phyloP scores from a whole-genome alignment of 1,284 basidiomycete genomes.

The Sporisorium iseilematis-ciliati region DNA sequence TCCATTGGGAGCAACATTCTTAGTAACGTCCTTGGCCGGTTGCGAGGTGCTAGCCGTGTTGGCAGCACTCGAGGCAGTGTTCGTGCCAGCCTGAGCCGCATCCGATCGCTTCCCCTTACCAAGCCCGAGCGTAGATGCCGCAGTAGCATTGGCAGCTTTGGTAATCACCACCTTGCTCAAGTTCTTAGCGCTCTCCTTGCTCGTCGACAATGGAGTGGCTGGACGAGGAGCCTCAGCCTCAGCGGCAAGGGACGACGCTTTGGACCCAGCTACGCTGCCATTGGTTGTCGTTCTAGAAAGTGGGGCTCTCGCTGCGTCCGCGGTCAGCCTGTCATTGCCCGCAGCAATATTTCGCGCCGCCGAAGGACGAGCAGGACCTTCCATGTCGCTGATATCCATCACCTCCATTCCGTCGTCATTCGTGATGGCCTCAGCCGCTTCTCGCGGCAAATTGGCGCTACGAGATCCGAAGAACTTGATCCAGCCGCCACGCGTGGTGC shows the following conservation, averaged over 20 bases:
- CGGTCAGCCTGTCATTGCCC: conserved; percentile 16
- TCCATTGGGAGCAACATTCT: conserved; percentile 21
- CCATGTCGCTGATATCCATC: conserved; percentile 60
- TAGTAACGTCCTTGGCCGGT: conserved; percentile 25
- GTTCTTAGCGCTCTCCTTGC: conserved; percentile 40
- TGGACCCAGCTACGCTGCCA: conserved; percentile 25
- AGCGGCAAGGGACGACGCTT: conserved; percentile 32
- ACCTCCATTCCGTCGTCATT: conserved; percentile 56
- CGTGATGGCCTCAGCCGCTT: conserved; percentile 25
- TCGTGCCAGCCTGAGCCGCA: conserved; percentile 1
- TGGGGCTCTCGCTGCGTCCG: conserved; percentile 17
- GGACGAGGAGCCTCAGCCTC: conserved; percentile 15
- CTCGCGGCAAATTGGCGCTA: conserved; percentile 36
- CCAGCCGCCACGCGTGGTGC: conserved; percentile 54
- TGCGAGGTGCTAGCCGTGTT: conserved; percentile 9
- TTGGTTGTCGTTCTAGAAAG: conserved; percentile 14
- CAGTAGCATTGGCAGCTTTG: conserved; percentile 44
- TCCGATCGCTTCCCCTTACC: conserved; percentile 36
- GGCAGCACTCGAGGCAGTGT: conserved; percentile 3
- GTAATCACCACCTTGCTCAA: conserved; percentile 38
- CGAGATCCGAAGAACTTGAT: conserved; percentile 59
- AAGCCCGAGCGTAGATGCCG: conserved; percentile 31
- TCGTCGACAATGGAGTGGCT: conserved; percentile 32
- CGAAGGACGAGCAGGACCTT: conserved; percentile 3
- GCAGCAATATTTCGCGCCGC: conserved; percentile 13